These are phyloP conservation scores for Epichloe baconii DNA, from an alignment of 2,329 filamentous ascomycete genomes.

Conservation along the genomic window DNA sequence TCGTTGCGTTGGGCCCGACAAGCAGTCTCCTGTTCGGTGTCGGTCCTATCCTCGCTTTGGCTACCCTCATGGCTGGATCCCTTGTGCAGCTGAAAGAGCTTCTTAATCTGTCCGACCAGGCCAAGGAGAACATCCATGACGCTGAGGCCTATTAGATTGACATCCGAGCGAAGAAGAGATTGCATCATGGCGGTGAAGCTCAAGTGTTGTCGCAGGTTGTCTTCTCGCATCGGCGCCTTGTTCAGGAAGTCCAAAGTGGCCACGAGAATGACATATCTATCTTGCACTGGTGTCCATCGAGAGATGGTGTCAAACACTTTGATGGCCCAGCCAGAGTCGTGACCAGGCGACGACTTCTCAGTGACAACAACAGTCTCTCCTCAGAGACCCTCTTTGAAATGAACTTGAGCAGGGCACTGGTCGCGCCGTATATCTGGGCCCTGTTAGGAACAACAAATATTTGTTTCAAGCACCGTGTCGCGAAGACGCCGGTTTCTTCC, in stretches of 20 bases:
- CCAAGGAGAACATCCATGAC: slow-evolving; percentile 89
- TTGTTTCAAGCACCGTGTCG: slow-evolving; percentile 73
- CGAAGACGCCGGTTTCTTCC: slow-evolving; percentile 73
- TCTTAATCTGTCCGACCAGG: slow-evolving; percentile 70
- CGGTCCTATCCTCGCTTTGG: slow-evolving; percentile 21
- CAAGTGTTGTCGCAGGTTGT: slow-evolving; percentile 59
- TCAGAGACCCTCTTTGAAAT: slow-evolving; percentile 47
- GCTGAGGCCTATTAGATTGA: slow-evolving; percentile 89
- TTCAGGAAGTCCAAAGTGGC: slow-evolving; percentile 67
- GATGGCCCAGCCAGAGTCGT: slow-evolving; percentile 62
- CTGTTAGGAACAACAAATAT: slow-evolving; percentile 76
- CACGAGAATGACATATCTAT: slow-evolving; percentile 81
- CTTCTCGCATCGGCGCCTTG: slow-evolving; percentile 53
- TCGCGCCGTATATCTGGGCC: slow-evolving; percentile 67
- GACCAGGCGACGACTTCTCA: slow-evolving; percentile 24
- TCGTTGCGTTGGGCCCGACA: slow-evolving; percentile 39
- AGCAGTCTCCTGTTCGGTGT: slow-evolving; percentile 19
- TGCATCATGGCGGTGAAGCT: slow-evolving; percentile 67
- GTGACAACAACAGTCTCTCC: slow-evolving; percentile 39
- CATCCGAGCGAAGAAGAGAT: slow-evolving; percentile 70
- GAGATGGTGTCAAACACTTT: slow-evolving; percentile 69
- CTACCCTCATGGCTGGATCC: slow-evolving; percentile 19
- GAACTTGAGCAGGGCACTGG: slow-evolving; percentile 60
- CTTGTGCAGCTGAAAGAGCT: slow-evolving; percentile 53
- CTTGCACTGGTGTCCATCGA: slow-evolving; percentile 84